Evolutionary conservation across 2,329 filamentous ascomycete genomes (phyloP).

Genomic region (Pseudocercospora fuligena): DNA sequence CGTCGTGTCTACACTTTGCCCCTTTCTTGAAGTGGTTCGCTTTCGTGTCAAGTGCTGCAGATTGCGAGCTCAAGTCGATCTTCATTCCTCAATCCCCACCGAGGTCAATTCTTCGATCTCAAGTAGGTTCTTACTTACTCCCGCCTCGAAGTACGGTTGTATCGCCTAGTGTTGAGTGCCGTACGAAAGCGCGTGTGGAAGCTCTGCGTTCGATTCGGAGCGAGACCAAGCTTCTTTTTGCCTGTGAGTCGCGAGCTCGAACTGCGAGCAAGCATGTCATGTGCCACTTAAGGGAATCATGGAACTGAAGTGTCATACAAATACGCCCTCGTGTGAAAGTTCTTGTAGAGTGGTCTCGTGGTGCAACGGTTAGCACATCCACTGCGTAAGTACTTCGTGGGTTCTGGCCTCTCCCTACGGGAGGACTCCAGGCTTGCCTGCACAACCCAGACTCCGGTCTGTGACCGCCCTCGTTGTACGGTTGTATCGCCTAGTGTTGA

Average conservation of each 20-base stretch:
- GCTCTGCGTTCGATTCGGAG: not conserved
- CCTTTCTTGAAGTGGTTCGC: no score
- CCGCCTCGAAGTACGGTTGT: not conserved
- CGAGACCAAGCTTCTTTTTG: not conserved
- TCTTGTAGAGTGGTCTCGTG: constrained; percentile 56
- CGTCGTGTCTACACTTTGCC: no score
- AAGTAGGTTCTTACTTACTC: no score
- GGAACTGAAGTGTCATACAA: no score
- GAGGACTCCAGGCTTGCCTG: not conserved
- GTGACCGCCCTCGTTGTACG: not conserved
- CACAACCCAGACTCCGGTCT: no score
- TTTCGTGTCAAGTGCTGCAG: no score
- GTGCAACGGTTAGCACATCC: not conserved
- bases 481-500: not conserved
- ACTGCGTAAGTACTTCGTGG: not conserved
- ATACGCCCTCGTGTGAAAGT: no score
- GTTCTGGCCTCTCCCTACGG: not conserved
- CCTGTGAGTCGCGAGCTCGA: not conserved
- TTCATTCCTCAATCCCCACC: no score
- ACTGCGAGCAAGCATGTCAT: no score
- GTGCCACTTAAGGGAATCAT: no score
- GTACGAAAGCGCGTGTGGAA: not conserved
- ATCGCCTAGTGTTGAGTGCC: not conserved
- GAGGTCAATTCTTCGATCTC: no score
- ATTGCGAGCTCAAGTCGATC: no score